These are phyloP conservation scores for Solanum microdontum DNA, from an alignment of 257 asterid species.

Conservation along the genomic window DNA sequence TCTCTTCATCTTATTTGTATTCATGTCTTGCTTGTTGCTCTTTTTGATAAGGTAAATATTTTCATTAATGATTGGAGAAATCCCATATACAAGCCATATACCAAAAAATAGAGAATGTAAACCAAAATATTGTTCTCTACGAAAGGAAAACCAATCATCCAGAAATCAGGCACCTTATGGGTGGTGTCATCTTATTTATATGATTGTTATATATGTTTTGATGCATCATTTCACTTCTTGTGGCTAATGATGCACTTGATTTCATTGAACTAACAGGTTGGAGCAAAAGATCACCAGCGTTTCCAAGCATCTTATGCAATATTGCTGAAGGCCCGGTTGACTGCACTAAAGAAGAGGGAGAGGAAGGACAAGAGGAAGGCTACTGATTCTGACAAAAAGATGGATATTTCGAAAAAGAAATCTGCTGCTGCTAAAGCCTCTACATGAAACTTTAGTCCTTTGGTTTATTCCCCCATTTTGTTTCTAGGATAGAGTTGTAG, in stretches of 20 bases:
- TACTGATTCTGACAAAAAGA: conserved; percentile 54
- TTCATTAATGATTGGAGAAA: background rate
- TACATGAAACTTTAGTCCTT: conserved; percentile 1
- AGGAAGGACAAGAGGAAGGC: conserved; percentile 77
- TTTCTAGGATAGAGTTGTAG: background rate
- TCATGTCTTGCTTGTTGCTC: background rate
- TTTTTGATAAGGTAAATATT: background rate
- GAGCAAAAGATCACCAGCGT: conserved; percentile 75
- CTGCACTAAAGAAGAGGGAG: conserved; percentile 93
- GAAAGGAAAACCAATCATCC: background rate
- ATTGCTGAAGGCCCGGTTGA: conserved; percentile 74
- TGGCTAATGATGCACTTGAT: background rate
- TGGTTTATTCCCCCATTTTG: background rate
- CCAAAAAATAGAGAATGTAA: background rate
- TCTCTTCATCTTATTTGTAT: background rate
- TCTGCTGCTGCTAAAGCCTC: conserved; percentile 27
- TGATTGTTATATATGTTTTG: background rate
- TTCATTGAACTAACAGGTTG: conserved; percentile 44
- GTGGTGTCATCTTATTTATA: background rate
- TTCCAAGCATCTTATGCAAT: conserved; percentile 90
- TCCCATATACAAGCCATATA: background rate
- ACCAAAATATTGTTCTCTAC: background rate
- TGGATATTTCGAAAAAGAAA: conserved; percentile 29
- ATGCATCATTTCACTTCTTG: background rate
- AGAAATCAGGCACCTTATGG: background rate